Base-by-base conservation (phyloP, 2,329 filamentous ascomycete genomes). In the Tothia fuscella region DNA sequence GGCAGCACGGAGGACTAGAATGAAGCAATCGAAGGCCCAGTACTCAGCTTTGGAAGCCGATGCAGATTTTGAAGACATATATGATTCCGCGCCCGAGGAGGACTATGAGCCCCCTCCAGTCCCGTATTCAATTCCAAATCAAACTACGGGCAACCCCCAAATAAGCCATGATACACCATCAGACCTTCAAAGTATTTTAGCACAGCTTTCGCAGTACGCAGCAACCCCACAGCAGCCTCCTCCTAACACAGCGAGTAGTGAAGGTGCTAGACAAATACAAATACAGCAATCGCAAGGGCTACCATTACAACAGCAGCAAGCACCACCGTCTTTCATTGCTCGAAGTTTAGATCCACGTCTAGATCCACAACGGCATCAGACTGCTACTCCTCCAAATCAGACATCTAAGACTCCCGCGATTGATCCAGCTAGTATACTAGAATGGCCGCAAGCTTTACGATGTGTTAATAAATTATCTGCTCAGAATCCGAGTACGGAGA, bases 361-460 rank as follows among this genome's bases (percentile, higher is more conserved):
- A n/a, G 19, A 25, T 28, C 32, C 33, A n/a, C n/a, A 13, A 17
- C 13, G 22, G 16, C 25, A 28, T n/a, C 25, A 40, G 16, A n/a
- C n/a, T 29, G 31, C 7, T 7, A 34, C 31, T 10, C 10, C 31
- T 9, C 34, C 34, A 20, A 16, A 14, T 9, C 36, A 39, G 30
- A 28, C 19, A 20, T 22, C 17, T 22, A 34, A 25, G 6, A 32
- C 31, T 16, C 41, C 41, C 26, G 24, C 22, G 10, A 62, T 68
- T 16, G 64, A 70, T 46, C 63, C 66, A 25, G 60, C 66, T 1
- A 64, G 60, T 0, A 70, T 70, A 44, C 67, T 59, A 6, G 59
- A 66, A 45, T 70, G 67, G 67, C 59, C 61, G 35, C 59, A 61
- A 38, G 67, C 61, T 14, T 51, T 70, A 5, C 60, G 67, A 9